phyloP scores from a whole-genome alignment of 139 green algal species.

The Tetraselmis striata region DNA sequence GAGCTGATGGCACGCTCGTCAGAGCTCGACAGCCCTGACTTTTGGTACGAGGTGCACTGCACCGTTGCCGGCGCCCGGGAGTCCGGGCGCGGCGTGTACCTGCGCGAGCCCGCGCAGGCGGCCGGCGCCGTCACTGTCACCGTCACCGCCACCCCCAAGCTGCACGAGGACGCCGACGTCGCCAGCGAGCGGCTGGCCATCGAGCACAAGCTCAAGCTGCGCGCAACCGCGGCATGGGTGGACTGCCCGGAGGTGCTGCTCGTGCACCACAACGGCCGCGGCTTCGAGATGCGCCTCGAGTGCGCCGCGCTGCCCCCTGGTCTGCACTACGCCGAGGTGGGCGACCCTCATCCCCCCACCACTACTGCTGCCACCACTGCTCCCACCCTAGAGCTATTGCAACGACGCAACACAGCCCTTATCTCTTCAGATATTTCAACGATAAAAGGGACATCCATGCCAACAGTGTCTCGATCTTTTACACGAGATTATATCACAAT shows the following conservation, averaged over 20 bases:
- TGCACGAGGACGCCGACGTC: constrained; percentile 58
- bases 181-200: constrained; percentile 28
- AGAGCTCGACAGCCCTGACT: constrained; percentile 30
- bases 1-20: constrained; percentile 60
- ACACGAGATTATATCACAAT: too few species aligned
- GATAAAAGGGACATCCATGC: too few species aligned
- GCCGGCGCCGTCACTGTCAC: constrained; percentile 34
- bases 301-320: constrained; percentile 44
- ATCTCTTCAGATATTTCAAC: too few species aligned
- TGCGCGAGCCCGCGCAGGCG: constrained; percentile 64
- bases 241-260: constrained; percentile 56
- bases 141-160: constrained; percentile 54
- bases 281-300: constrained; percentile 72
- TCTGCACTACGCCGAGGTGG: constrained; percentile 77
- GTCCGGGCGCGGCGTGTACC: constrained; percentile 58
- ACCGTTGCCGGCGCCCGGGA: constrained; percentile 29
- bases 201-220: constrained; percentile 44
- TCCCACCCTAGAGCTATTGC: too few species aligned
- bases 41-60: constrained; percentile 45
- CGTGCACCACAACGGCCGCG: constrained; percentile 61
- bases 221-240: constrained; percentile 58
- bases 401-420: too few species aligned
- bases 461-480: too few species aligned
- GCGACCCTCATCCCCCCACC: too few species aligned
- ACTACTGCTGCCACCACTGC: too few species aligned